Evolutionary conservation across 2,329 filamentous ascomycete species (phyloP).

Genomic region (Hawksworthiomyces lignivorus): DNA sequence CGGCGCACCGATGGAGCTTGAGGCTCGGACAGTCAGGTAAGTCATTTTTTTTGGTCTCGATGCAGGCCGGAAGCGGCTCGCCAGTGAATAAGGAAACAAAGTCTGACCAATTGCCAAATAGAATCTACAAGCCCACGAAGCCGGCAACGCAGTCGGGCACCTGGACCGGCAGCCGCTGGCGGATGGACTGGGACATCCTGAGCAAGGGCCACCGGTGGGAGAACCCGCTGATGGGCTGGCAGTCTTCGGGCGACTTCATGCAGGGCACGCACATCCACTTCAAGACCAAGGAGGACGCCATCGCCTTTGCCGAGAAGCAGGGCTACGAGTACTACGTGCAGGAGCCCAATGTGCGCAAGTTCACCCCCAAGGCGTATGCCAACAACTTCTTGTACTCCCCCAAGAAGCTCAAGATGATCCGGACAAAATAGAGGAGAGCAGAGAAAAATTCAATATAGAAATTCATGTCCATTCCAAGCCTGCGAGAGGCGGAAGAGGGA

Average conservation of each 20-base stretch:
- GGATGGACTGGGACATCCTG: slow-evolving; percentile 97
- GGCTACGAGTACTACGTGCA: slow-evolving; percentile 99
- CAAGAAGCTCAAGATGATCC: slow-evolving; percentile 79
- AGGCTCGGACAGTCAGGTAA: slow-evolving; percentile 89
- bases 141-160: slow-evolving; percentile 92
- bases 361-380: slow-evolving; percentile 88
- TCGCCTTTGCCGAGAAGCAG: slow-evolving; percentile 94
- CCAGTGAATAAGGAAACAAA: no score
- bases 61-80: not conserved
- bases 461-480: no score
- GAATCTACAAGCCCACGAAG: slow-evolving; percentile 87
- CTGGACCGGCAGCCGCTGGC: slow-evolving; percentile 80
- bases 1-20: slow-evolving; percentile 86
- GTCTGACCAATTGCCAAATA: slow-evolving; percentile 29
- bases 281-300: slow-evolving; percentile 88
- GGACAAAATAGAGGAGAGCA: slow-evolving; percentile 57
- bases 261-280: slow-evolving; percentile 89
- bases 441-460: slow-evolving; percentile 4
- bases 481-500: no score
- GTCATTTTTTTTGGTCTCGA: slow-evolving; percentile 19
- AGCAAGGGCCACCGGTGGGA: slow-evolving; percentile 94
- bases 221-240: slow-evolving; percentile 97
- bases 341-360: slow-evolving; percentile 83
- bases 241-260: slow-evolving; percentile 90
- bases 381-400: slow-evolving; percentile 88